Conservation (phyloP, 176 grass and related monocot species). For the Themeda triandra region DNA sequence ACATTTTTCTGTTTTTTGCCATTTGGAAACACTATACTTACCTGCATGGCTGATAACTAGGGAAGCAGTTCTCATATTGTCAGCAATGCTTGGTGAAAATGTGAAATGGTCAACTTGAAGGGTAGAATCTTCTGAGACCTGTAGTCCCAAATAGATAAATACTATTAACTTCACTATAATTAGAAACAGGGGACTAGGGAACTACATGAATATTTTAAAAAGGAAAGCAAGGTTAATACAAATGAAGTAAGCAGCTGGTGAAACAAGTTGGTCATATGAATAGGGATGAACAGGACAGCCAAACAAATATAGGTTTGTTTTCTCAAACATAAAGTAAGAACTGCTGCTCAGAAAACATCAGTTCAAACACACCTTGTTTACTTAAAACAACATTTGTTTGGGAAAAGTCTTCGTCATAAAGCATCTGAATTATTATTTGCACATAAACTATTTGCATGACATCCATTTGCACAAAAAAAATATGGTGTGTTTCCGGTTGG, state of each 20-base stretch:
- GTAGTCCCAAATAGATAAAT: conserved; percentile 24
- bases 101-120: conserved; percentile 77
- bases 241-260: background rate
- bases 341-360: background rate
- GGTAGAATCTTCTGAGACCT: conserved; percentile 48
- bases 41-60: conserved; percentile 92
- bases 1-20: background rate
- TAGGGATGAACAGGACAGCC: background rate
- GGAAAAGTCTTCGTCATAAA: background rate
- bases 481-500: background rate
- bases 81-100: conserved; percentile 79
- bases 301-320: background rate
- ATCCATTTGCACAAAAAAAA: background rate
- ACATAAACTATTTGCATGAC: background rate
- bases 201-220: background rate
- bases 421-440: background rate
- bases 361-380: background rate
- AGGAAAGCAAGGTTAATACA: background rate
- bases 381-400: background rate
- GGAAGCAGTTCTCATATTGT: conserved; percentile 62
- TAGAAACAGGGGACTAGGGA: background rate
- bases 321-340: background rate
- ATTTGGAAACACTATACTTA: background rate
- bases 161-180: background rate
- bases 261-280: background rate